Base-by-base conservation (phyloP, 352 stramenopile genomes). In the Peronospora belbahrii region DNA sequence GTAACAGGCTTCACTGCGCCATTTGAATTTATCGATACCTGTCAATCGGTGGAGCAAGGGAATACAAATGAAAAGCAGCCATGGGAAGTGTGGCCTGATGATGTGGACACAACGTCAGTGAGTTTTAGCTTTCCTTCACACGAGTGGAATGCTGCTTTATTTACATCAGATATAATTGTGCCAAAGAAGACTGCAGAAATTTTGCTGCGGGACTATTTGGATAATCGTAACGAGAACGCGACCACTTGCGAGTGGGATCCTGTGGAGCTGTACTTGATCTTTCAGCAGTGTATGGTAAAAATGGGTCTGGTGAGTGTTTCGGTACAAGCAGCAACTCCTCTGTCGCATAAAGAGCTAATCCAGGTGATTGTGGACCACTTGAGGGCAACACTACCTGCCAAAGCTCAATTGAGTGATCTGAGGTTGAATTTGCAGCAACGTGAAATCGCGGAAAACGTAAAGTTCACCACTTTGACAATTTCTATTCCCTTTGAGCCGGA, bases 21-120 rank as follows among this genome's bases (percentile, higher is more conserved):
- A 22, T 69, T 69, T 39, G 36, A 57, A 6, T 56, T 61, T 17
- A 3, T 56, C 38, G 55, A 65, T 17, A 41, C 55, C 3, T 65
- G 59, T 22, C 27, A 40, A 27, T 52, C 32, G 37, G 19, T 25
- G 18, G 19, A 42, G 20, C 30, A 44, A 15, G 24, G 34, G 11
- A 43, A 34, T 6, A 36, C 44, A 0, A 18, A 54, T 18, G 32
- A 8, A 31, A 19, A 50, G 10, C 45, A 55, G 13, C 48, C 60
- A 34, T 67, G 48, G 59, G 44, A 32, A 32, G 48, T 48, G 0
- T 64, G 48, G 52, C 30, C 48, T 15, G 51, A 72, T 19, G 62
- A 72, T 10, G 54, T 72, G 31, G 62, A 72, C 48, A 66, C 62
- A n/a, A 67, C 63, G 14, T 64, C 48, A 3, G 55, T 67, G 18